Evolutionary conservation across 768 basidiomycete genomes (phyloP).

Genomic region (Termitomyces sp.): DNA sequence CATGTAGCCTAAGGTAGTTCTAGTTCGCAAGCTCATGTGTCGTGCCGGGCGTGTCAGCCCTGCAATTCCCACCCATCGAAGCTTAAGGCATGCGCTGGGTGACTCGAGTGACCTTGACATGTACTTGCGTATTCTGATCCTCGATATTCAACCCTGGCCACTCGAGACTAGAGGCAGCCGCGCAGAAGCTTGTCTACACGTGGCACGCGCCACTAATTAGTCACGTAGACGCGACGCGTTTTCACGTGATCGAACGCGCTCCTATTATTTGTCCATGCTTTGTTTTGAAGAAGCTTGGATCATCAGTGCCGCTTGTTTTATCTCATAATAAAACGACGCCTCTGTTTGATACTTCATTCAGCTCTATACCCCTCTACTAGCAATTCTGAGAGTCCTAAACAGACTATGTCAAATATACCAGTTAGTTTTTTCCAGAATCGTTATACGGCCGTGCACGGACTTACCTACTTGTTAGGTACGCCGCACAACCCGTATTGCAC

Average conservation of each 20-base stretch:
- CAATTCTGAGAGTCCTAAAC: neutral
- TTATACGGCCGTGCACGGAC: neutral
- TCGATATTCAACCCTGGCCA: too few species aligned
- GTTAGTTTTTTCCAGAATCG: constrained; percentile 15
- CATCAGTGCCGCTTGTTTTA: constrained; percentile 4
- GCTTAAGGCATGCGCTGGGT: too few species aligned
- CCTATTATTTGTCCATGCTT: constrained; percentile 10
- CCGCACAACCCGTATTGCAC: constrained; percentile 55
- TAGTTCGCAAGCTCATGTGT: too few species aligned
- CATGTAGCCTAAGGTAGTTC: neutral
- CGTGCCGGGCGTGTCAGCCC: too few species aligned
- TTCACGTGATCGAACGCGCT: constrained; percentile 13
- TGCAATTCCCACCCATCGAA: too few species aligned
- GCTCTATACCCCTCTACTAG: neutral
- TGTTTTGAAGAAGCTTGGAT: constrained; percentile 2
- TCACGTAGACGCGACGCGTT: constrained; percentile 12
- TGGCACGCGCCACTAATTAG: neutral
- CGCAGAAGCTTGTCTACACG: neutral
- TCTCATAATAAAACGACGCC: neutral
- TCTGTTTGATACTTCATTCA: neutral
- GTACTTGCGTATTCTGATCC: too few species aligned
- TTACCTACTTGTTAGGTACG: constrained; percentile 42
- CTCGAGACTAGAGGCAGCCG: too few species aligned
- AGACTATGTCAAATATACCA: constrained; percentile 27
- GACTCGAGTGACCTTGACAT: too few species aligned